Evolutionary conservation across 257 asterid species (phyloP).

Genomic region (Nicotiana sylvestris): DNA sequence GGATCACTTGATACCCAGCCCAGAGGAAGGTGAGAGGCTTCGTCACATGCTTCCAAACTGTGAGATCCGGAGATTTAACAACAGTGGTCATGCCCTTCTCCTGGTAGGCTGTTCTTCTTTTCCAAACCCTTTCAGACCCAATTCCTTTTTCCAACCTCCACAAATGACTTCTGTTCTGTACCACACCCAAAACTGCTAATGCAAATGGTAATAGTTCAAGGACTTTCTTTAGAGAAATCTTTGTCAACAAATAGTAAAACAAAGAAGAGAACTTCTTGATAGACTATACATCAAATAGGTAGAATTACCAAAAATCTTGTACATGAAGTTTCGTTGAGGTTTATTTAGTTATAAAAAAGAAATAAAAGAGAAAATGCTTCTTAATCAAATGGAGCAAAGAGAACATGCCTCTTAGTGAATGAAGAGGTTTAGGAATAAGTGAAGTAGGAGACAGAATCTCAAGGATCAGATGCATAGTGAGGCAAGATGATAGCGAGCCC

Average conservation of each 20-base stretch:
- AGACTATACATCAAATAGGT: neutral
- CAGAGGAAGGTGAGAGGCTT: constrained; percentile 74
- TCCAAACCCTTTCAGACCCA: neutral
- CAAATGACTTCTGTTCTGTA: neutral
- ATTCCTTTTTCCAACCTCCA: neutral
- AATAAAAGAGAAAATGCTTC: neutral
- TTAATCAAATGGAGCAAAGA: neutral
- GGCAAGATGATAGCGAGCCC: neutral
- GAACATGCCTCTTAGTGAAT: neutral
- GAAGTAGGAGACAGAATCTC: constrained; percentile 8
- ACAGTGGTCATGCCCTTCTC: constrained; percentile 71
- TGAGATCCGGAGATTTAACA: constrained; percentile 51
- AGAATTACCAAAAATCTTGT: neutral
- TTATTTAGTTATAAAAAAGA: neutral
- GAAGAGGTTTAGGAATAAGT: neutral
- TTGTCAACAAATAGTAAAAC: neutral
- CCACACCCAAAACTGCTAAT: neutral
- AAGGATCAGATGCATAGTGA: neutral
- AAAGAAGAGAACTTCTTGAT: neutral
- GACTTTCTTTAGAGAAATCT: neutral
- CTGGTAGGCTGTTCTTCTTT: constrained; percentile 44
- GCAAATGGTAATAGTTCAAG: neutral
- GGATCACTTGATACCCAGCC: constrained; percentile 73
- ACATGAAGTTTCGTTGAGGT: neutral
- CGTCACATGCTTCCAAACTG: constrained; percentile 47